phyloP scores from a whole-genome alignment of 352 stramenopile species.

The Phytophthora rubi region DNA sequence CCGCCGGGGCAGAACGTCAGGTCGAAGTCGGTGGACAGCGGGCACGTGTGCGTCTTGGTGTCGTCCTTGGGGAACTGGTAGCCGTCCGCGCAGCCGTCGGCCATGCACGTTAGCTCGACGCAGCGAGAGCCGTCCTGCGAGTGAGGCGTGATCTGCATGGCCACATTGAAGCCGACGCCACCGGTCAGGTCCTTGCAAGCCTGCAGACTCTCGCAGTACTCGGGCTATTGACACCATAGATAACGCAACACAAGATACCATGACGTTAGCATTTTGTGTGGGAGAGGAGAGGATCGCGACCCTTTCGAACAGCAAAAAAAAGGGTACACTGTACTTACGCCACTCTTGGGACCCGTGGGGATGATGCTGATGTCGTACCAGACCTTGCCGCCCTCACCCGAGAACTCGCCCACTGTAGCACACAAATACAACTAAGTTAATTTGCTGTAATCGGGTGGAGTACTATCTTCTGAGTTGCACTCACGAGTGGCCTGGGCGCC shows the following conservation, averaged over 20 bases:
- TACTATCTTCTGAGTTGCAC: constrained; percentile 3
- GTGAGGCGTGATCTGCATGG: constrained; percentile 68
- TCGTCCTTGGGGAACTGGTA: constrained; percentile 79
- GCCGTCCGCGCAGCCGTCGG: constrained; percentile 57
- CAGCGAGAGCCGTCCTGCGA: constrained; percentile 47
- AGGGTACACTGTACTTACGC: constrained; percentile 42
- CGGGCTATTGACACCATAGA: constrained; percentile 38
- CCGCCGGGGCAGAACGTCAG: constrained; percentile 70
- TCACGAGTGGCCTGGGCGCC: constrained; percentile 64
- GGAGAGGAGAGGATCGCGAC: not conserved
- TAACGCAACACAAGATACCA: not conserved
- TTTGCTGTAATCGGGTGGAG: not conserved
- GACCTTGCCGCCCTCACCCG: constrained; percentile 47
- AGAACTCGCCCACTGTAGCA: constrained; percentile 69
- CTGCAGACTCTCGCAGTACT: constrained; percentile 57
- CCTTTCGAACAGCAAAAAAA: constrained; percentile 14
- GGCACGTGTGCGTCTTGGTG: constrained; percentile 72
- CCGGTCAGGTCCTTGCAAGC: constrained; percentile 69
- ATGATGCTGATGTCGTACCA: constrained; percentile 86
- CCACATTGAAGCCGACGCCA: constrained; percentile 65
- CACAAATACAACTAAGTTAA: constrained; percentile 7
- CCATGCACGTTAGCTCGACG: constrained; percentile 56
- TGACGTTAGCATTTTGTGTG: constrained; percentile 18
- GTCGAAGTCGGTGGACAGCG: constrained; percentile 52
- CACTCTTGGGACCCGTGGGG: constrained; percentile 63